Evolutionary conservation across 2,329 filamentous ascomycete species (phyloP), one percentile per base, ranked within the genome.

Genomic region (Scorias spongiosa): DNA sequence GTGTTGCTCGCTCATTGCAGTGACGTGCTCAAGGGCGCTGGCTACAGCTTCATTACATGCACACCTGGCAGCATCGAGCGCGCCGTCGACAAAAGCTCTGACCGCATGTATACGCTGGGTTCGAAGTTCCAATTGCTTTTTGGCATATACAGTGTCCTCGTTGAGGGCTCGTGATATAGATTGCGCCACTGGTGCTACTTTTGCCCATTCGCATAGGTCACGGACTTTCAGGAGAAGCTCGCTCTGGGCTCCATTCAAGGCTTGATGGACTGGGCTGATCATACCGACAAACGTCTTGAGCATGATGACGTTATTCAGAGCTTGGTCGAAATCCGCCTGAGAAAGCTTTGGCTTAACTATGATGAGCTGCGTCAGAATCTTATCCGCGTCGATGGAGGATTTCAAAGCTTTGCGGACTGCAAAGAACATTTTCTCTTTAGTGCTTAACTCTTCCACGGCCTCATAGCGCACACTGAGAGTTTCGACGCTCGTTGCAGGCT

Each of bases 21-120:
- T 70, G 2, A 89, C 70, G 57, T 89, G 76, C 42, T 81, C 71
- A 51, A 81, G 74, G 3, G 85, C 76, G 59, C 94, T 85, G 41
- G 81, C 75, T 5, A 80, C 91, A 1, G 82, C 78, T 59, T 96
- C 89, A 54, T 91, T 93, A 64, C 91, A 95, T 0, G 85, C 86
- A 54, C 87, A 81, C 5, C 88, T 76, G 29, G 86, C 84, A 32
- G 95, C 83, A 62, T 95, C 89, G 3, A 96, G 74, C 45, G 95
- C 74, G 2, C 84, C 84, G 53, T 85, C 87, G 37, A 91, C 78
- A 0, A 85, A 84, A 39, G 85, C 78, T 74, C 82, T 91, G 29
- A 96, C 81, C 17, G 89, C 89, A 64, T 93, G 95, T 1, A 82
- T 84, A 49, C 89, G 73, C 58, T 96, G 89, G 48, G 95, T 93